phyloP scores from a whole-genome alignment of 192 early-diverging fungal species.

The Globomyces pollinis-pini region DNA sequence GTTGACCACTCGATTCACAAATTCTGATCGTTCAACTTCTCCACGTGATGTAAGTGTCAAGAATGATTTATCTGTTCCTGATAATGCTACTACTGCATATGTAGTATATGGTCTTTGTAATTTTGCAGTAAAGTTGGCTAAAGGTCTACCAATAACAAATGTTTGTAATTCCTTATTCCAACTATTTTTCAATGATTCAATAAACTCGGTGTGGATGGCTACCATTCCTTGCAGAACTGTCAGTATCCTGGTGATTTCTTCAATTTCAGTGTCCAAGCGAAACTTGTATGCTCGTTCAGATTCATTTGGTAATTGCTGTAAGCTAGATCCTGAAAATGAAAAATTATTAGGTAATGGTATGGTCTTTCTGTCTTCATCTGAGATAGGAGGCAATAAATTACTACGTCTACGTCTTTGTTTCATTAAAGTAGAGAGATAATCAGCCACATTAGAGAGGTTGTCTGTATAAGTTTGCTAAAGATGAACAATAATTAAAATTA shows the following conservation, averaged over 20 bases:
- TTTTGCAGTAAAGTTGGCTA: background rate
- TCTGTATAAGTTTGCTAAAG: background rate
- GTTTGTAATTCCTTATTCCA: background rate
- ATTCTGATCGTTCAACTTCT: constrained; percentile 10
- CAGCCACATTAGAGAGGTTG: constrained; percentile 6
- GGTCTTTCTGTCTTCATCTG: background rate
- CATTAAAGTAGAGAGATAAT: constrained; percentile 5
- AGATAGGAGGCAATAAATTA: background rate
- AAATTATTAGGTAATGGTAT: constrained; percentile 8
- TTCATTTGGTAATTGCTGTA: constrained; percentile 1
- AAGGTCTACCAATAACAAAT: background rate
- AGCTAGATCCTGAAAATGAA: background rate
- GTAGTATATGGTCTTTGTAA: constrained; percentile 6
- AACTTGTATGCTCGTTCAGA: constrained; percentile 13
- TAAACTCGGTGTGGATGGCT: background rate
- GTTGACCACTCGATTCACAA: constrained; percentile 10
- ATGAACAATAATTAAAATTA: background rate
- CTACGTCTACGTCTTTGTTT: constrained; percentile 2
- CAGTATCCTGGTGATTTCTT: background rate
- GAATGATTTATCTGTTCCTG: constrained; percentile 1
- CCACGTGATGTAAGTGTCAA: background rate
- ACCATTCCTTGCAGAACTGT: constrained; percentile 12
- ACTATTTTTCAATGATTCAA: background rate
- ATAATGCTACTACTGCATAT: constrained; percentile 11
- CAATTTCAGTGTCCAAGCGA: constrained; percentile 10